phyloP scores from a whole-genome alignment of 208 protist genomes.

The Herpetomonas muscarum region DNA sequence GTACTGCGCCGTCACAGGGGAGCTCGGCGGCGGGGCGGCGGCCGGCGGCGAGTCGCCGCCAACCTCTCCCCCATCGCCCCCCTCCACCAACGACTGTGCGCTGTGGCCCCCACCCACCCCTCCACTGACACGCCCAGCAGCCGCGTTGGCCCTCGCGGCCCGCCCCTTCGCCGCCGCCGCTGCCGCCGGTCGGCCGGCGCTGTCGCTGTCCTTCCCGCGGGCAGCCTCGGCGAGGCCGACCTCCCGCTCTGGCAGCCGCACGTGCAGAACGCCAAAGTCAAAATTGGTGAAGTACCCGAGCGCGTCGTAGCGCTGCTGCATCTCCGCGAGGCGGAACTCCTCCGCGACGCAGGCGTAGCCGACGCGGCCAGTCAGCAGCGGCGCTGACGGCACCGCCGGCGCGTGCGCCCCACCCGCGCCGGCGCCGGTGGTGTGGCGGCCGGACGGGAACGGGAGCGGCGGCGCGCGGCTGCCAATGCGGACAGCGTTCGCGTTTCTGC shows the following conservation, averaged over 20 bases:
- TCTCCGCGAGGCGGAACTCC: constrained; percentile 56
- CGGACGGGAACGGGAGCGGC: too few species aligned
- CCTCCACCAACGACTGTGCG: too few species aligned
- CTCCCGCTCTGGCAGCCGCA: constrained; percentile 49
- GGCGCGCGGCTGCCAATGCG: too few species aligned
- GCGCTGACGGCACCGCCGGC: constrained; percentile 18
- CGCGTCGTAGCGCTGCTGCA: constrained; percentile 50
- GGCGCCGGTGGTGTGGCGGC: too few species aligned
- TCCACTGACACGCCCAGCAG: too few species aligned
- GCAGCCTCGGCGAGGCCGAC: constrained; percentile 10
- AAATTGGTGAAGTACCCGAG: constrained; percentile 79
- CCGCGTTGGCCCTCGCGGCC: background rate
- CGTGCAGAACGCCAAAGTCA: constrained; percentile 73
- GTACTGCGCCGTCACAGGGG: background rate
- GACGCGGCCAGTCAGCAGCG: constrained; percentile 36
- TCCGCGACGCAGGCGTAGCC: constrained; percentile 76
- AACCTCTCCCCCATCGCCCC: too few species aligned
- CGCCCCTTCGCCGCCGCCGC: too few species aligned
- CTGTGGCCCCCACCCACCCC: too few species aligned
- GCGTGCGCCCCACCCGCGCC: constrained; percentile 21
- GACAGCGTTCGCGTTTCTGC: too few species aligned
- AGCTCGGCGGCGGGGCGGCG: too few species aligned
- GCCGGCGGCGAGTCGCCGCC: too few species aligned
- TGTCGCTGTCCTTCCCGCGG: background rate
- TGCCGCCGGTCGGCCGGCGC: too few species aligned